Base-by-base conservation (phyloP, 345 rosid species). In the Diplotaxis tenuifolia region DNA sequence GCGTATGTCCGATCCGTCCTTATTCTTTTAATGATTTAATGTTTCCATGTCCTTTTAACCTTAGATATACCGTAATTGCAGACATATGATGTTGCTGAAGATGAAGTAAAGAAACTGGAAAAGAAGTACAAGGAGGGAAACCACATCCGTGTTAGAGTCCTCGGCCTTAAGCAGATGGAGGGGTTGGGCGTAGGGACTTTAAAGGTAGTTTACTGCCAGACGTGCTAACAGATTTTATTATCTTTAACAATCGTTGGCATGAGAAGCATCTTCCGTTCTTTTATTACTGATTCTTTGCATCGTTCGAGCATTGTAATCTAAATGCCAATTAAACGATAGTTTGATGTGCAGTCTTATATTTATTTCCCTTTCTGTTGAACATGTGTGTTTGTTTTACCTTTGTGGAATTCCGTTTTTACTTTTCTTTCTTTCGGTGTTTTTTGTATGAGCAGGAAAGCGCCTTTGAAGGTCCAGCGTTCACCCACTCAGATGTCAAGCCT, bases 401-500 rank as follows among this genome's bases (percentile, higher is more conserved):
- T 16, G 54, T 47, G 21, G 54, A 47, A 15, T 47, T 47, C 20
- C 19, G 21, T 16, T 7, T n/a, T 47, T 16, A 47, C 54, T 47
- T 47, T 47, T 47, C 54, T 47, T 16, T 47, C 54, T 47, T 47
- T 47, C 7, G 45, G 20, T 72, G 16, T n/a, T 67, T 54, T 78
- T 78, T 63, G 31, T 67, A 31, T 65, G 76, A 82, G 66, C 88
- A 95, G 98, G 94, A 89, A 64, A 90, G 92, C 70, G 96, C 96
- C 71, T 87, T 95, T 86, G 96, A 92, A 83, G 98, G 96, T 18
- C 82, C 88, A 60, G 93, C 89, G 11, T 88, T 90, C 81, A 88
- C 91, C 71, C 99, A 95, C 82, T 87, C 96, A 10, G 99, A 95
- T 78, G 97, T 92, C 62, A 90, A 89, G 83, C 96, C 99, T 65